Percentiles rank a stretch among this genome's conserved stretches.
phyloP scores from a whole-genome alignment of 1,284 basidiomycete genomes.

The Sporisorium exsertum region DNA sequence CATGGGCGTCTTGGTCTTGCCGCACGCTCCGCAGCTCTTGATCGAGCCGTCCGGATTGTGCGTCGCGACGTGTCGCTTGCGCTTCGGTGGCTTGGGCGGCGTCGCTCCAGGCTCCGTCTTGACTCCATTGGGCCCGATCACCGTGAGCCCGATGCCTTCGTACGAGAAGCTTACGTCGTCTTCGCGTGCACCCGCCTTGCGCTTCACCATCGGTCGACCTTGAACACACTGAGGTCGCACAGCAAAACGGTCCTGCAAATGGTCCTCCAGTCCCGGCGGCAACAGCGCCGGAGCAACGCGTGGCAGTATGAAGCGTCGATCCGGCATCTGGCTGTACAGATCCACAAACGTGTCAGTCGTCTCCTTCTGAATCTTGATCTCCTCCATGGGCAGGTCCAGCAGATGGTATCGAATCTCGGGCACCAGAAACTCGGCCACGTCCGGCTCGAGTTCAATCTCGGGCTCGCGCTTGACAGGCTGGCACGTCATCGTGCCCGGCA shows the following conservation, averaged over 20 bases:
- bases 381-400: slow-evolving; percentile 51
- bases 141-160: slow-evolving; percentile 39
- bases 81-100: slow-evolving; percentile 54
- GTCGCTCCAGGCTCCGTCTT: slow-evolving; percentile 36
- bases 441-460: slow-evolving; percentile 52
- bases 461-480: slow-evolving; percentile 51
- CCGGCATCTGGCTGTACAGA: slow-evolving; percentile 47
- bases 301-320: slow-evolving; percentile 36
- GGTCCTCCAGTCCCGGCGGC: slow-evolving; percentile 60
- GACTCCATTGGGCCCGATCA: slow-evolving; percentile 41
- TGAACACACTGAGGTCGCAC: slow-evolving; percentile 52
- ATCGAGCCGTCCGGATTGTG: slow-evolving; percentile 66
- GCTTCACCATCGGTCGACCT: slow-evolving; percentile 60
- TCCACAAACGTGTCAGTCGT: slow-evolving; percentile 48
- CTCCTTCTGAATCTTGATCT: slow-evolving; percentile 54
- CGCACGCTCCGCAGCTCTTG: slow-evolving; percentile 66
- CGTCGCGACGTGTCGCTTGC: slow-evolving; percentile 66
- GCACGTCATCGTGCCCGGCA: slow-evolving; percentile 58
- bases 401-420: slow-evolving; percentile 52
- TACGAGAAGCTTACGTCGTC: slow-evolving; percentile 45
- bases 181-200: slow-evolving; percentile 55
- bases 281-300: slow-evolving; percentile 23
- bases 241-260: slow-evolving; percentile 61
- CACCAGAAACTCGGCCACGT: slow-evolving; percentile 54
- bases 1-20: slow-evolving; percentile 67